Base-by-base conservation (phyloP, 345 rosid species). In the Eutrema japonicum region DNA sequence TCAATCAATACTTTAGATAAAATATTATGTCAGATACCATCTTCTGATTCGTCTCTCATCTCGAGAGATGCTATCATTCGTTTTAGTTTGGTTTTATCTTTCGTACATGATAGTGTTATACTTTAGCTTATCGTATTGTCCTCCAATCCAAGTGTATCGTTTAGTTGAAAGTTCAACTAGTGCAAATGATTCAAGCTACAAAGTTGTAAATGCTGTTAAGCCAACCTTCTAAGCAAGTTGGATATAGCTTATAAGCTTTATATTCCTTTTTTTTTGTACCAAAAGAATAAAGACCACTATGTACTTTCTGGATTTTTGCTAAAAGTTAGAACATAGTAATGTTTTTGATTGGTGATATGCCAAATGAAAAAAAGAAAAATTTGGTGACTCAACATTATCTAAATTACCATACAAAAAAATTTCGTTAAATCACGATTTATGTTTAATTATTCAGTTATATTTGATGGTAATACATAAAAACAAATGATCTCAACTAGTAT, bases 21-120 rank as follows among this genome's bases (percentile, higher is more conserved):
- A 59, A 13, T 7, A 35, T 37, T 2, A 38, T 60, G 65, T 59
- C 18, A 45, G 67, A 43, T 64, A 27, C 61, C 52, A 11, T 45
- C n/a, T 22, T 72, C 51, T 62, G 56, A 64, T 36, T 73, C 49
- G 65, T 55, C 57, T 65, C 22, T 26, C 42, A 13, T 43, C 10
- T 4, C 45, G 10, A 22, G n/a, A 54, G 63, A 45, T 64, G 57
- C 30, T 64, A 9, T 35, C 32, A 63, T 10, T 51, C 29, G 45
- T 8, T 63, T 53, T 53, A 50, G 61, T 61, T 60, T 59, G 30
- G 51, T 71, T 48, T 29, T 62, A 33, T 40, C 36, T 42, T 22
- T 49, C 29, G 62, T 41, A 51, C 62, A 9, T 13, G 13, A 14
- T 40, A 7, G 50, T 48, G 29, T 36, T 47, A 47, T 59, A 36